Base-by-base conservation (phyloP, 169 alveolate genomes). In the Toxoplasma gondii region DNA sequence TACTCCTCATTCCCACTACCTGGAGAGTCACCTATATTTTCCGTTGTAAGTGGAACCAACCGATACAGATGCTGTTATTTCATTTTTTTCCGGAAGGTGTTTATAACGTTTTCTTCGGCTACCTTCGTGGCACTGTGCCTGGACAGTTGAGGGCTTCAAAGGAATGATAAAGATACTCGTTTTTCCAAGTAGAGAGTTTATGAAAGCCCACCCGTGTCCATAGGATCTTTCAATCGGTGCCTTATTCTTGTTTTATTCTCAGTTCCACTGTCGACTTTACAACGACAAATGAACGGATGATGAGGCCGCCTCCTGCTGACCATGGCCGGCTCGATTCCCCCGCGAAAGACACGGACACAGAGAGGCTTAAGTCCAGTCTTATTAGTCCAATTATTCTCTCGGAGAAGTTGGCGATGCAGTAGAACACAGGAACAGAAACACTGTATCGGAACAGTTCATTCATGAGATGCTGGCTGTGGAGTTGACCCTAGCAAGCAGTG, bases 361-460 rank as follows among this genome's bases (percentile, higher is more conserved):
- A 82, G 67, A 41, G 2, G 38, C 19, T 82, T 29, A 82, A 82
- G 27, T 24, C 27, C 4, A 82, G 31, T 22, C 90, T 82, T 22
- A 82, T 82, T 49, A 82, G 90, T 36, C 90, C 90, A 24, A 82
- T 41, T 24, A 39, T 82, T 16, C 69, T 82, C 54, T 82, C 90
- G n/a, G 90, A 82, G 90, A 82, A 82, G 31, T 49, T 82, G n/a
- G 54, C 90, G 58, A 17, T 78, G 1, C 87, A 78, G 87, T 78
- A 34, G 34, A 34, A 78, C 29, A 78, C 4, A 27, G 27, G 80
- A n/a, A 9, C 34, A 12, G 39, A 36, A n/a, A 70, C 83, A n/a
- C 83, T 70, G 39, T 29, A 70, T 70, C 34, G 31, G 58, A 49
- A 17, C 58, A 49, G 58, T 49, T 49, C 58, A 17, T 49, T 49